Percentiles rank a stretch among this genome's conserved stretches.
Evolutionary conservation across 1,284 basidiomycete species (phyloP).

Genomic region (Cutaneotrichosporon cavernicola): DNA sequence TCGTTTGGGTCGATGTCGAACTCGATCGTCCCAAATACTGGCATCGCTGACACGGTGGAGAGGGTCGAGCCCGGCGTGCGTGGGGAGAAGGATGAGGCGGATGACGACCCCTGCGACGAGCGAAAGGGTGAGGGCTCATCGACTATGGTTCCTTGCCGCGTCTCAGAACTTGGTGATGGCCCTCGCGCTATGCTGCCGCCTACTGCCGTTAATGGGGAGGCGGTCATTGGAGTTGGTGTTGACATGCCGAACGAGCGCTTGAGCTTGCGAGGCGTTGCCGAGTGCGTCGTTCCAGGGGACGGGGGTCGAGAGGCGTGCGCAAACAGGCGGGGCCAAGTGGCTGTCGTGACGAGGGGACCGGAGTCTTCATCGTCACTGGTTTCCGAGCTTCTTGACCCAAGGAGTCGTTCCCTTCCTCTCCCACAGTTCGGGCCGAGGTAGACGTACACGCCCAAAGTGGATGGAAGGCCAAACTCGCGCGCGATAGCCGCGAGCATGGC

Average conservation of each 20-base stretch:
- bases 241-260: constrained; percentile 10
- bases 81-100: constrained; percentile 25
- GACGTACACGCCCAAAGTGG: constrained; percentile 42
- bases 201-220: constrained; percentile 28
- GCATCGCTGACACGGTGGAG: constrained; percentile 12
- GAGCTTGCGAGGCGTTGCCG: constrained; percentile 13
- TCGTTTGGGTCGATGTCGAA: constrained; percentile 48
- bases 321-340: constrained; percentile 45
- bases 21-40: constrained; percentile 48
- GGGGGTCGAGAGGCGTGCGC: constrained; percentile 14
- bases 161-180: constrained; percentile 15
- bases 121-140: constrained; percentile 13
- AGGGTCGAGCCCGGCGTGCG: constrained; percentile 29
- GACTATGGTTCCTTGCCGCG: constrained; percentile 7
- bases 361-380: constrained; percentile 27
- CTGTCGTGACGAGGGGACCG: constrained; percentile 40
- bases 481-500: constrained; percentile 50
- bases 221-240: constrained; percentile 20
- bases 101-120: constrained; percentile 20
- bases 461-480: constrained; percentile 50
- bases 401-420: constrained; percentile 1
- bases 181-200: constrained; percentile 14
- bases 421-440: constrained; percentile 34
- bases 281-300: constrained; percentile 10
- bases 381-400: constrained; percentile 1